Conservation (phyloP, 352 stramenopile species). For the Aphanomyces cochlioides region DNA sequence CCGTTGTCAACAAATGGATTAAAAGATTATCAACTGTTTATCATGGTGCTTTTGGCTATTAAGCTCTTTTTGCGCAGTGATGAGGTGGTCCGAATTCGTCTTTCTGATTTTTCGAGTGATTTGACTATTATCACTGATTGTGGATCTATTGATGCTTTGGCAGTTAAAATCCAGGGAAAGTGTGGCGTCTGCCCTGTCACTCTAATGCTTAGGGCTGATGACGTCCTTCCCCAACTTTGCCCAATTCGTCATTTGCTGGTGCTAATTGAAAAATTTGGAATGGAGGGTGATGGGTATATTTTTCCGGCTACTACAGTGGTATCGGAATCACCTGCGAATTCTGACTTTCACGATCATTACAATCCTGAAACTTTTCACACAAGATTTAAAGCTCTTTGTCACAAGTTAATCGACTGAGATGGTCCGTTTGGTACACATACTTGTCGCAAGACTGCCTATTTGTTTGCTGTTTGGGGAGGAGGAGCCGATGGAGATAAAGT, state of each 20-base stretch:
- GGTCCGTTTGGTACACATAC: constrained; percentile 13
- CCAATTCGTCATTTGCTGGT: constrained; percentile 15
- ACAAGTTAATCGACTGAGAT: constrained; percentile 10
- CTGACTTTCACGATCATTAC: too few relatives aligned
- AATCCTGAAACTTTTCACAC: not conserved
- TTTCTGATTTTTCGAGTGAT: constrained; percentile 3
- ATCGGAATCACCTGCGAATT: not conserved
- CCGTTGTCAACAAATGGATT: constrained; percentile 16
- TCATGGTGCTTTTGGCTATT: not conserved
- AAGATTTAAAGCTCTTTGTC: constrained; percentile 1
- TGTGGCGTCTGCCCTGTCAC: not conserved
- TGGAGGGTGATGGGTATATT: constrained; percentile 1
- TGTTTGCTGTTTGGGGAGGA: constrained; percentile 17
- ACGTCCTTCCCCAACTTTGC: constrained; percentile 6
- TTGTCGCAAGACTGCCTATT: constrained; percentile 15
- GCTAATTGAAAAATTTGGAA: not conserved
- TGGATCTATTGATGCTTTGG: constrained; percentile 6
- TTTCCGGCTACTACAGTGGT: not conserved
- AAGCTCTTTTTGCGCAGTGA: constrained; percentile 14
- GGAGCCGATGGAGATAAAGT: constrained; percentile 2
- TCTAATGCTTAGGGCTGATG: constrained; percentile 6
- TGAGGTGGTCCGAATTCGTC: constrained; percentile 8
- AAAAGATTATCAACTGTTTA: constrained; percentile 11
- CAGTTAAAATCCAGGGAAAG: not conserved
- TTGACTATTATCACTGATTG: constrained; percentile 10